A percentile compares a stretch with the other conserved stretches of the same genome.
These are phyloP conservation scores for Celoporthe dispersa DNA, from an alignment of 2,329 filamentous ascomycete genomes.

Conservation along the genomic window DNA sequence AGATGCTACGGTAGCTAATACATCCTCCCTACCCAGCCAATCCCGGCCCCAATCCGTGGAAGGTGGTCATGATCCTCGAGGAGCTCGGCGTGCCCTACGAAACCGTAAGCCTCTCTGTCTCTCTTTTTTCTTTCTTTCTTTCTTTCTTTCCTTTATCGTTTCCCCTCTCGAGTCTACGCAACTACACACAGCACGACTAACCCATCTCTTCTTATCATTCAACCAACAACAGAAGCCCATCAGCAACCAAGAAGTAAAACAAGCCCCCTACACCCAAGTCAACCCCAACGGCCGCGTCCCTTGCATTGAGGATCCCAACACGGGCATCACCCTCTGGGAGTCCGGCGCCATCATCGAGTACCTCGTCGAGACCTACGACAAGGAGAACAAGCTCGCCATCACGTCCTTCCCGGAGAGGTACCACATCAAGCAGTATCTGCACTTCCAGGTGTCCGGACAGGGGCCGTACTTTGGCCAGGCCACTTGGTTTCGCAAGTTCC, in stretches of 20 bases:
- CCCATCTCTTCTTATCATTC: not conserved
- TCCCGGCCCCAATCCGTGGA: slow-evolving; percentile 13
- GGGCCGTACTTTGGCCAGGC: slow-evolving; percentile 50
- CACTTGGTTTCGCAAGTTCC: slow-evolving; percentile 42
- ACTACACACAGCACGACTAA: not conserved
- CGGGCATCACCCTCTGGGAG: slow-evolving; percentile 48
- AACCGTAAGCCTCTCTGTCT: slow-evolving; percentile 33
- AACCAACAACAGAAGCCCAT: not conserved
- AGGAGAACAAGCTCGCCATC: slow-evolving; percentile 42
- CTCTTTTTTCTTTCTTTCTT: no score
- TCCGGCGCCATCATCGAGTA: slow-evolving; percentile 52
- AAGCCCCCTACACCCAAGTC: slow-evolving; percentile 17
- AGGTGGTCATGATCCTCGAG: slow-evolving; percentile 18
- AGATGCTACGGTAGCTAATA: not conserved
- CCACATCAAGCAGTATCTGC: slow-evolving; percentile 41
- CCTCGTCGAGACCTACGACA: slow-evolving; percentile 46
- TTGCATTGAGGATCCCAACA: slow-evolving; percentile 49
- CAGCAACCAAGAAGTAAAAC: slow-evolving; percentile 10
- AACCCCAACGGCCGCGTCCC: slow-evolving; percentile 36
- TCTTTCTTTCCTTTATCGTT: no score
- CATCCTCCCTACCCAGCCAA: not conserved
- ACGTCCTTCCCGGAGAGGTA: slow-evolving; percentile 39
- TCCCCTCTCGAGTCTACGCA: slow-evolving; percentile 19
- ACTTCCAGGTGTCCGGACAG: slow-evolving; percentile 48
- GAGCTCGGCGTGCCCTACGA: slow-evolving; percentile 18